These are phyloP conservation scores for Syncephalastrum racemosum DNA, from an alignment of 371 early-diverging fungal species.

Conservation along the genomic window DNA sequence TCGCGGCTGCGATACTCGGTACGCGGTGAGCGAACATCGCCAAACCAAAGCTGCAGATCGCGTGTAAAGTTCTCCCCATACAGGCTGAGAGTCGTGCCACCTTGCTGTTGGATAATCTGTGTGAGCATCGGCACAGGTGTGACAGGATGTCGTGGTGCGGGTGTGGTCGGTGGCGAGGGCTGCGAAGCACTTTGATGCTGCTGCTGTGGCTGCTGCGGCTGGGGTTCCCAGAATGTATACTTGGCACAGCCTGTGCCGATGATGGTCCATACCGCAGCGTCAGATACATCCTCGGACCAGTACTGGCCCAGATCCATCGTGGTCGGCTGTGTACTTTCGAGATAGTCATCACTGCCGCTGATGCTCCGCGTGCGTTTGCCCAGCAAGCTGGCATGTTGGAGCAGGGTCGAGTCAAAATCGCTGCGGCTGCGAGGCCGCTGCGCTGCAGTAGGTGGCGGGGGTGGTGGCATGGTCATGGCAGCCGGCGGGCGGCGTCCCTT, in stretches of 20 bases:
- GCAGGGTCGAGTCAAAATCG: too few relatives aligned
- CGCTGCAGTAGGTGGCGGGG: neutral
- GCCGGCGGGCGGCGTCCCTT: neutral
- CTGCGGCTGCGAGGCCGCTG: too few relatives aligned
- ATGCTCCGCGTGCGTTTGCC: slow-evolving; percentile 6
- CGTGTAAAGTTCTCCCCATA: slow-evolving; percentile 63
- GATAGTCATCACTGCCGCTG: too few relatives aligned
- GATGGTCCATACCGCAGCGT: slow-evolving; percentile 83
- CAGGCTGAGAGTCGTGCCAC: slow-evolving; percentile 11
- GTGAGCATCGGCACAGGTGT: slow-evolving; percentile 13
- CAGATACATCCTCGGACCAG: slow-evolving; percentile 80
- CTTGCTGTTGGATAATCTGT: slow-evolving; percentile 2
- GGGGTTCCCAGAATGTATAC: slow-evolving; percentile 65
- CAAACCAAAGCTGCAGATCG: slow-evolving; percentile 71
- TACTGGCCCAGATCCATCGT: slow-evolving; percentile 26
- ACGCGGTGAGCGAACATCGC: slow-evolving; percentile 36
- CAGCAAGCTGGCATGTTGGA: neutral
- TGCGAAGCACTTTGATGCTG: neutral
- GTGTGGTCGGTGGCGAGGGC: slow-evolving; percentile 1
- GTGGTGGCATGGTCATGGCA: slow-evolving; percentile 2
- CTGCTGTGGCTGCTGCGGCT: neutral
- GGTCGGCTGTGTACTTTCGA: too few relatives aligned
- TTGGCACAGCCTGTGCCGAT: slow-evolving; percentile 70
- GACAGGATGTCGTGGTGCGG: slow-evolving; percentile 9
- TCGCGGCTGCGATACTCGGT: slow-evolving; percentile 23